Conservation (phyloP, 148 eudicot genomes). For the Vaccinium vitisidaea region DNA sequence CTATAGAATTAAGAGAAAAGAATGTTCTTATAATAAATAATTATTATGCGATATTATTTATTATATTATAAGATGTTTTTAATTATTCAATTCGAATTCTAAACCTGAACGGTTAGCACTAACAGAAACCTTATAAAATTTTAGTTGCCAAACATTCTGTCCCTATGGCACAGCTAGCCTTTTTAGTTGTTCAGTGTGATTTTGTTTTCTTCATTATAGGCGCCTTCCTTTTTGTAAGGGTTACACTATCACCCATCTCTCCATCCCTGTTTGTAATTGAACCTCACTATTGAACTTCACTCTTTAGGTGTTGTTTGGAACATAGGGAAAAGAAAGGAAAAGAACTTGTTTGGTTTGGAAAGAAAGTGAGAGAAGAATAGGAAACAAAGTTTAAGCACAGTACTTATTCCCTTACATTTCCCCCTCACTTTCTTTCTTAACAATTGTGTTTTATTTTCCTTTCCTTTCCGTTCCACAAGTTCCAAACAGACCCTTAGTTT, state of each 20-base stretch:
- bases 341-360: neutral
- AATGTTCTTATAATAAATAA: too few species aligned
- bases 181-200: neutral
- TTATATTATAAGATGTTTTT: too few species aligned
- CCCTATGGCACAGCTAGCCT: neutral
- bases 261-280: neutral
- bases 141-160: neutral
- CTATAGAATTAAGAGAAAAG: too few species aligned
- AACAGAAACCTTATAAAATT: neutral
- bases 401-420: neutral
- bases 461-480: neutral
- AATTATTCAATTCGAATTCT: too few species aligned
- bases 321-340: neutral
- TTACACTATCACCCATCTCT: neutral
- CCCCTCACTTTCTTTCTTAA: neutral
- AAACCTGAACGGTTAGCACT: too few species aligned
- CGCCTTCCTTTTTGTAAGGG: neutral
- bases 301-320: neutral
- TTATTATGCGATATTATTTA: too few species aligned
- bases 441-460: neutral
- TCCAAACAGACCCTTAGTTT: neutral
- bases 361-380: neutral
- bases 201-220: neutral
- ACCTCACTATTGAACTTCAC: neutral
- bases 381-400: neutral